A percentile compares a stretch with the other conserved stretches of the same genome.
Conservation (phyloP, 176 grass and related monocot genomes). For the Melocanna baccifera region DNA sequence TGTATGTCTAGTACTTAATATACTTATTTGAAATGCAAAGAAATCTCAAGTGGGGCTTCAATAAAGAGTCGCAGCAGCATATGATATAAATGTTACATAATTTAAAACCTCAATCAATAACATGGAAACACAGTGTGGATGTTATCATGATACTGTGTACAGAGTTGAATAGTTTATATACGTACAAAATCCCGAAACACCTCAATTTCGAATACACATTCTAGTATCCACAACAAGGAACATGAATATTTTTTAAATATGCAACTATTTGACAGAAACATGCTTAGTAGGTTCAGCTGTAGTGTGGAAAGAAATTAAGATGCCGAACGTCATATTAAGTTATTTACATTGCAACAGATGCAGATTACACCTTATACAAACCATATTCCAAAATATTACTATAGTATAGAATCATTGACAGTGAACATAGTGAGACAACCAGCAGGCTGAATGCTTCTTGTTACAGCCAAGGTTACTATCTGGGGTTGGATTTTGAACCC, state of each 20-base stretch:
- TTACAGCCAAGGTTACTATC: neutral
- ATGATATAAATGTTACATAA: neutral
- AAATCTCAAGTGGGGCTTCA: neutral
- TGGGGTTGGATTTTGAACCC: neutral
- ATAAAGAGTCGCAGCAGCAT: neutral
- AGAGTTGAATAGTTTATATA: neutral
- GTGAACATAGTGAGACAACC: neutral
- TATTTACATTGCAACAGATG: neutral
- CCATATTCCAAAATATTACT: neutral
- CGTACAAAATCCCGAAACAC: neutral
- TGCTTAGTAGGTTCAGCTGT: neutral
- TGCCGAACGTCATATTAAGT: neutral
- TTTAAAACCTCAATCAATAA: slow-evolving; percentile 12
- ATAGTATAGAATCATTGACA: neutral
- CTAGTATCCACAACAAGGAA: neutral
- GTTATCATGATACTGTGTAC: neutral
- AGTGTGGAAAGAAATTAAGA: neutral
- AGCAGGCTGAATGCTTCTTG: neutral
- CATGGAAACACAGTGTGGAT: neutral
- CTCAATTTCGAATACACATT: neutral
- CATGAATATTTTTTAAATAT: neutral
- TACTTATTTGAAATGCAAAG: neutral
- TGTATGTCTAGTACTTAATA: neutral
- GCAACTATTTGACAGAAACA: neutral
- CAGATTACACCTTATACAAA: neutral